Evolutionary conservation across 345 rosid species (phyloP), one percentile per base, ranked within the genome.

Genomic region (Populus nigra): DNA sequence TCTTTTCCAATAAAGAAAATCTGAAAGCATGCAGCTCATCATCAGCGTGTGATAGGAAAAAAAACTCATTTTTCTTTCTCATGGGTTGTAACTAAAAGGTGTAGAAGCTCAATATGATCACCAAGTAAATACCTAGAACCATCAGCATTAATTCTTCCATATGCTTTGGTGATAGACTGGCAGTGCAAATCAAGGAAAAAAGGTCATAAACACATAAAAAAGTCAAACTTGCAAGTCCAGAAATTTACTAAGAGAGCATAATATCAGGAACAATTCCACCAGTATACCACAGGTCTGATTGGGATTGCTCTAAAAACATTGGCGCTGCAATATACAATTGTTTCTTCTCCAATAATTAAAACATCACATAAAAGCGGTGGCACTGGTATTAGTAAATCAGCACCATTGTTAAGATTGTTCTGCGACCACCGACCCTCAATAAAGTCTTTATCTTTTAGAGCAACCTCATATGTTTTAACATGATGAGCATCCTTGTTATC

Each of bases 341-440:
- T 95, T 85, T 95, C 96, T 86, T 91, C 98, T 62, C 97, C 98
- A 79, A 96, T 89, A 74, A 96, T 96, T 68, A 96, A 95, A 50
- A 96, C 96, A n/a, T 98, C 98, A 71, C 98, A 94, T n/a, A 94
- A 88, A 72, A 98, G 99, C 39, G 94, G 93, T 33, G 99, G 98
- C 57, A 96, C 97, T 27, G 97, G 99, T 82, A 96, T 96, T 57
- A 96, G 89, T 70, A 94, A 83, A 85, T 90, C 91, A 76, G 98
- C 98, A 41, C 97, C 97, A 85, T 92, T 94, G 72, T 94, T 97
- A 75, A 96, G 95, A 87, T 90, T 92, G 89, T 92, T 96, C 82
- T 92, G 98, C 39, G 93, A 84, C 99, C 97, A 96, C 45, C 94
- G 98, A 43, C 97, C 99, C 92, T 94, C 98, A 25, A 88, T 87